Evolutionary conservation across 257 asterid species (phyloP).

Genomic region (Nemophila menziesii): DNA sequence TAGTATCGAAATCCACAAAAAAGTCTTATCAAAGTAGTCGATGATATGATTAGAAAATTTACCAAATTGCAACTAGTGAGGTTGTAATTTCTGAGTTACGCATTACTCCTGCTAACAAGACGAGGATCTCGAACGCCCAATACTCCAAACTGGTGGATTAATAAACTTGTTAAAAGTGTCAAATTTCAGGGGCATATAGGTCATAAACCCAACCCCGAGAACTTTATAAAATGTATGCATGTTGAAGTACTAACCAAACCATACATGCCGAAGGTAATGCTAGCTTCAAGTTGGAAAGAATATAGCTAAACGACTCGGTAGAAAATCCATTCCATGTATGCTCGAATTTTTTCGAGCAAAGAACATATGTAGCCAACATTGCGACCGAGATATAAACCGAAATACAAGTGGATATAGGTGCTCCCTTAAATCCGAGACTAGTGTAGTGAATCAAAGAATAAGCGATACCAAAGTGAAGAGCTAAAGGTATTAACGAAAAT

Average conservation of each 20-base stretch:
- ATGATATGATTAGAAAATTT: constrained; percentile 1
- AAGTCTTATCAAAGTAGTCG: neutral
- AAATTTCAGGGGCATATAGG: too few species aligned
- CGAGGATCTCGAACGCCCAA: constrained; percentile 87
- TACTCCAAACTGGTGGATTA: constrained; percentile 49
- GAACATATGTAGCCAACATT: constrained; percentile 32
- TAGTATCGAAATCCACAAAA: neutral
- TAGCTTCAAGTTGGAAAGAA: constrained; percentile 28
- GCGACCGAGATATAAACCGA: constrained; percentile 51
- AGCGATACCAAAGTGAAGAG: constrained; percentile 41
- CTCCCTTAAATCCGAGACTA: constrained; percentile 37
- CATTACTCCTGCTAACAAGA: constrained; percentile 74
- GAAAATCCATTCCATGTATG: constrained; percentile 48
- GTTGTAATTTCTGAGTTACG: constrained; percentile 61
- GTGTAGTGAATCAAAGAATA: constrained; percentile 37
- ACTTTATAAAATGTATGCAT: neutral
- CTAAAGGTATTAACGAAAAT: constrained; percentile 41
- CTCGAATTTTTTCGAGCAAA: constrained; percentile 23
- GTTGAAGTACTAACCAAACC: constrained; percentile 49
- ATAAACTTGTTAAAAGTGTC: neutral
- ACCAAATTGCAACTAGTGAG: constrained; percentile 84
- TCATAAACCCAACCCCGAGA: neutral
- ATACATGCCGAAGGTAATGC: constrained; percentile 72
- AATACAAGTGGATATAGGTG: constrained; percentile 50
- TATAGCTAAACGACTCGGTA: constrained; percentile 21